These are phyloP conservation scores for Sungouiozyma intestinalis DNA, from an alignment of 805 yeast species.

Conservation along the genomic window DNA sequence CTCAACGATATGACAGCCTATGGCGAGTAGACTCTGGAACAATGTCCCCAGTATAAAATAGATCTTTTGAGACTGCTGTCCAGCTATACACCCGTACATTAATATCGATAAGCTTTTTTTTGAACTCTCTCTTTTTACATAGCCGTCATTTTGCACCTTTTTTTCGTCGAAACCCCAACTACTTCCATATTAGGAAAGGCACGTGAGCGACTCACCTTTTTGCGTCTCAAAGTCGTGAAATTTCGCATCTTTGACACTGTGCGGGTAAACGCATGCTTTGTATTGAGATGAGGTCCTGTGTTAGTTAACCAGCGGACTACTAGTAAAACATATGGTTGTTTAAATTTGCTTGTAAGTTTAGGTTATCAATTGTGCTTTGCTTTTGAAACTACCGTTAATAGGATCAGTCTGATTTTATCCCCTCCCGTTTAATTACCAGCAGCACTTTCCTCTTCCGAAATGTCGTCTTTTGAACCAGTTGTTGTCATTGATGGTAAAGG, in stretches of 20 bases:
- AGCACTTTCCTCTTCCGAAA: conserved; percentile 15
- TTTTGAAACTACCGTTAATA: no score
- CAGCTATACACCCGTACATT: background rate
- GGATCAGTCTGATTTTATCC: background rate
- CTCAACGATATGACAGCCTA: conserved; percentile 1
- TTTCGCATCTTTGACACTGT: background rate
- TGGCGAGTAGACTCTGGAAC: no score
- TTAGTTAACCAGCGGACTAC: no score
- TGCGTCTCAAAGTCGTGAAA: background rate
- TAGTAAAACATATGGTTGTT: no score
- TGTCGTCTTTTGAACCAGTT: conserved; percentile 81
- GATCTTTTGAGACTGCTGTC: background rate
- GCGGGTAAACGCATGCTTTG: background rate
- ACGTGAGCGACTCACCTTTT: background rate
- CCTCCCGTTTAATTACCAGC: background rate
- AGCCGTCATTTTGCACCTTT: no score
- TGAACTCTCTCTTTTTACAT: background rate
- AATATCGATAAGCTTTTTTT: background rate
- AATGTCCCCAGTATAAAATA: no score
- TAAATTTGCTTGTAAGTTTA: no score
- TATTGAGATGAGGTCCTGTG: background rate
- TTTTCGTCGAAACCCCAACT: no score
- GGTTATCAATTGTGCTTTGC: no score
- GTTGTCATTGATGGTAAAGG: conserved; percentile 99
- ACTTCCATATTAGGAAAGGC: background rate